Percentiles rank a stretch among this genome's conserved stretches.
Evolutionary conservation across 805 yeast species (phyloP).

Genomic region (Yamadazyma ubonensis): DNA sequence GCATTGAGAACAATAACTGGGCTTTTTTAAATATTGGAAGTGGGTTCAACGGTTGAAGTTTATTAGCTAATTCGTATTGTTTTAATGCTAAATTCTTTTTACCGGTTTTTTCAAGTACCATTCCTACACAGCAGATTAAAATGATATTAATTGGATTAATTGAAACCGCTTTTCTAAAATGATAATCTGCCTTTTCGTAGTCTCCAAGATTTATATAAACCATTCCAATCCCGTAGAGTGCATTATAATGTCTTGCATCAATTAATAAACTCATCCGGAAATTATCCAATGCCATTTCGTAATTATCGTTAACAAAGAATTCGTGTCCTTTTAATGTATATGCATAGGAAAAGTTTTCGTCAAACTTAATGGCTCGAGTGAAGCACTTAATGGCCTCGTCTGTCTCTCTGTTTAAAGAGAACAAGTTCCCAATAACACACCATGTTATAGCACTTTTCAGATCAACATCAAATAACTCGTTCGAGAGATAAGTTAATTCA

Average conservation of each 20-base stretch:
- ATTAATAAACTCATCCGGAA: slow-evolving; percentile 75
- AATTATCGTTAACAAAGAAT: slow-evolving; percentile 80
- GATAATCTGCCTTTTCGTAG: slow-evolving; percentile 76
- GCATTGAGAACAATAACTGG: slow-evolving; percentile 70
- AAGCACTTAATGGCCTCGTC: slow-evolving; percentile 89
- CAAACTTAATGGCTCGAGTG: slow-evolving; percentile 68
- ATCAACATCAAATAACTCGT: slow-evolving; percentile 70
- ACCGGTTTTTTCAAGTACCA: slow-evolving; percentile 79
- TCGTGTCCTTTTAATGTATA: slow-evolving; percentile 95
- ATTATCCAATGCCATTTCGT: slow-evolving; percentile 81
- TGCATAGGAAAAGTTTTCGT: slow-evolving; percentile 77
- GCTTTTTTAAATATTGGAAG: slow-evolving; percentile 88
- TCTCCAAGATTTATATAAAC: slow-evolving; percentile 86
- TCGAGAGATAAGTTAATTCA: slow-evolving; percentile 77
- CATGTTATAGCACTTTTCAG: slow-evolving; percentile 78
- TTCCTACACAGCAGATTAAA: slow-evolving; percentile 88
- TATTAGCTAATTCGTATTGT: slow-evolving; percentile 80
- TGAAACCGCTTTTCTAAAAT: slow-evolving; percentile 80
- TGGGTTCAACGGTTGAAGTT: slow-evolving; percentile 81
- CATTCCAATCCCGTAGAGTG: slow-evolving; percentile 95
- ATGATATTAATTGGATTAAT: slow-evolving; percentile 91
- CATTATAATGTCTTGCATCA: slow-evolving; percentile 86
- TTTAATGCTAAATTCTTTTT: slow-evolving; percentile 69
- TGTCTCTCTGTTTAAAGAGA: slow-evolving; percentile 78
- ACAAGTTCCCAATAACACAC: slow-evolving; percentile 88